Percentiles rank a stretch among this genome's conserved stretches.
Conservation (phyloP, 2,329 filamentous ascomycete genomes). For the Trichoderma sp. region DNA sequence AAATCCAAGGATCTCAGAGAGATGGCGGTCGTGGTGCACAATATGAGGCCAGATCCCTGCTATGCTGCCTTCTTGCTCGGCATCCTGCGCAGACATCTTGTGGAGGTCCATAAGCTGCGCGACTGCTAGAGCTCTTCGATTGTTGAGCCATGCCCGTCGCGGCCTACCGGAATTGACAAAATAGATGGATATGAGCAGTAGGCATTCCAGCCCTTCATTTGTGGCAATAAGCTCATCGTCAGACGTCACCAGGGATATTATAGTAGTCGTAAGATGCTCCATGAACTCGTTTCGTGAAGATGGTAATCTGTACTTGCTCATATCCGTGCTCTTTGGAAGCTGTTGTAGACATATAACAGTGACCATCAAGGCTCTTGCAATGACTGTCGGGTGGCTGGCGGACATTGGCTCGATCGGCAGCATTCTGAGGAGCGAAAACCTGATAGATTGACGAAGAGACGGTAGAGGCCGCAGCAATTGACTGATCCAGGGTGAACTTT, state of each 20-base stretch:
- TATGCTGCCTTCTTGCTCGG: background rate
- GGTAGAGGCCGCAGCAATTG: slow-evolving; percentile 24
- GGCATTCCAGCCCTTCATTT: slow-evolving; percentile 16
- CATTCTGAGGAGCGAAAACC: slow-evolving; percentile 24
- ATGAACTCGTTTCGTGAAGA: background rate
- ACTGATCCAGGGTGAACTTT: slow-evolving; percentile 26
- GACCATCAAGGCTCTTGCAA: slow-evolving; percentile 20
- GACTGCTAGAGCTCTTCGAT: slow-evolving; percentile 22
- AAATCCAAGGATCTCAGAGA: slow-evolving; percentile 21
- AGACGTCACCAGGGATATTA: slow-evolving; percentile 7
- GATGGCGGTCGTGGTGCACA: slow-evolving; percentile 22
- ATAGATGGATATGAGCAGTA: slow-evolving; percentile 19
- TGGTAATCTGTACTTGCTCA: background rate
- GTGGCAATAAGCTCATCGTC: slow-evolving; percentile 26
- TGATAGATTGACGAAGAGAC: background rate
- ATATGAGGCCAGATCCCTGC: slow-evolving; percentile 10
- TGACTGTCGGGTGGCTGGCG: slow-evolving; percentile 12
- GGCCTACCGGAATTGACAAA: slow-evolving; percentile 25
- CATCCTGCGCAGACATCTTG: background rate
- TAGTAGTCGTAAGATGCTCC: background rate
- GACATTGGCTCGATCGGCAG: slow-evolving; percentile 16
- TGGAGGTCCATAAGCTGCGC: slow-evolving; percentile 24
- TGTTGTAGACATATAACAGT: slow-evolving; percentile 24
- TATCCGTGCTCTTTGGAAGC: slow-evolving; percentile 7
- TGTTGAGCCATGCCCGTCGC: slow-evolving; percentile 26